Conservation (phyloP, 805 yeast genomes). For the Pichia heedii region DNA sequence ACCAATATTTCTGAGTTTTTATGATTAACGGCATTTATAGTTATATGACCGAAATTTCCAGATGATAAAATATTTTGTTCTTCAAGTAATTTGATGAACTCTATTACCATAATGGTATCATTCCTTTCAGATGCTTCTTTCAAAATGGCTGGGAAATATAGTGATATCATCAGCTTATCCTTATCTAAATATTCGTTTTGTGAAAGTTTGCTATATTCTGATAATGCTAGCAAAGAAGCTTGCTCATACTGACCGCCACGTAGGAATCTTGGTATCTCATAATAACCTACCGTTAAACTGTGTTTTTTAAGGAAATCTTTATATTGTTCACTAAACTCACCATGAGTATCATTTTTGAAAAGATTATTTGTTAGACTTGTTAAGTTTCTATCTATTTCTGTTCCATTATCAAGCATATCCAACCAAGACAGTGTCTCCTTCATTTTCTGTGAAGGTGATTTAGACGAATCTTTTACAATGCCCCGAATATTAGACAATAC, state of each 20-base stretch:
- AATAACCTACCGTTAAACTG: slow-evolving; percentile 8
- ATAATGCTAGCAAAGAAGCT: slow-evolving; percentile 12
- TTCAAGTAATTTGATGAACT: neutral
- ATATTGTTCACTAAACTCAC: slow-evolving; percentile 10
- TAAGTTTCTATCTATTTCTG: slow-evolving; percentile 1
- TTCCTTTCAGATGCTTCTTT: slow-evolving; percentile 14
- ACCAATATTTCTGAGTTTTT: neutral
- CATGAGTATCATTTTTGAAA: slow-evolving; percentile 8
- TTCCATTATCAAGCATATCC: neutral
- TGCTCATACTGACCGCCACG: slow-evolving; percentile 16
- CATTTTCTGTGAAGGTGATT: neutral
- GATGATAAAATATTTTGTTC: neutral
- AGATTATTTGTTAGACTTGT: slow-evolving; percentile 12
- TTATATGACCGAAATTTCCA: neutral
- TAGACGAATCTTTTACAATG: neutral
- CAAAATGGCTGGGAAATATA: slow-evolving; percentile 13
- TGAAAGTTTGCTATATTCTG: slow-evolving; percentile 2
- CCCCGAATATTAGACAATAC: too few relatives aligned
- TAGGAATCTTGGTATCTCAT: slow-evolving; percentile 15
- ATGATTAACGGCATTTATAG: neutral
- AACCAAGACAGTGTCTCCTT: neutral
- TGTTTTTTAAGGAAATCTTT: slow-evolving; percentile 4
- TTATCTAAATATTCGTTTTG: neutral
- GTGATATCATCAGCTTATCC: neutral
- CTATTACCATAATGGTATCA: slow-evolving; percentile 13